phyloP scores from a whole-genome alignment of 495 filamentous ascomycete species.

The Trichoderma reesei region DNA sequence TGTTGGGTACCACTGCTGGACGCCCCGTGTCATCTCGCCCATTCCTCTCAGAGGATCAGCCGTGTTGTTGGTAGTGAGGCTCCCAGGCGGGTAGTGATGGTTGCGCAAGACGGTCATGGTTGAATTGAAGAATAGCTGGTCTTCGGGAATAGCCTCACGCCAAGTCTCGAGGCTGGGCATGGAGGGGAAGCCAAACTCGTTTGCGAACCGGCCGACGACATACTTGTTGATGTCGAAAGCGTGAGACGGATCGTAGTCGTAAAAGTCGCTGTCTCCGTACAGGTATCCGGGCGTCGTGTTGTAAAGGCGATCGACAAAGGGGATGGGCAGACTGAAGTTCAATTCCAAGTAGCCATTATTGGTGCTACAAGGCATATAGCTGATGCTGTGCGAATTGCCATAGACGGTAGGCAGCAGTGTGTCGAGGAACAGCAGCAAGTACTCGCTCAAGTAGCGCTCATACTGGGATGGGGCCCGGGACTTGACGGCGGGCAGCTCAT shows the following conservation, averaged over 20 bases:
- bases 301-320: constrained; percentile 52
- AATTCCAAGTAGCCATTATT: constrained; percentile 53
- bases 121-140: constrained; percentile 52
- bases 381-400: constrained; percentile 54
- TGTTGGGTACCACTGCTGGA: constrained; percentile 50
- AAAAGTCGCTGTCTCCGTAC: constrained; percentile 62
- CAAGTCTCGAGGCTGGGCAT: constrained; percentile 58
- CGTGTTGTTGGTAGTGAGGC: constrained; percentile 37
- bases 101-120: constrained; percentile 50
- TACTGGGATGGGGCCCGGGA: constrained; percentile 32
- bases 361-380: constrained; percentile 58
- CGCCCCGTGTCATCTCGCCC: constrained; percentile 56
- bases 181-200: constrained; percentile 58
- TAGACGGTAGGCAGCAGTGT: constrained; percentile 53
- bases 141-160: constrained; percentile 41
- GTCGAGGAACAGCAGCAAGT: constrained; percentile 53
- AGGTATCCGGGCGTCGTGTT: constrained; percentile 46
- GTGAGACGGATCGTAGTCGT: constrained; percentile 50
- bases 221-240: constrained; percentile 49
- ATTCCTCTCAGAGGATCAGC: constrained; percentile 37
- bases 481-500: constrained; percentile 42
- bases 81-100: constrained; percentile 52
- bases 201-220: constrained; percentile 54
- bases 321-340: constrained; percentile 45
- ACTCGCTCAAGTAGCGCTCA: constrained; percentile 41